phyloP scores from a whole-genome alignment of 2,329 filamentous ascomycete genomes.

The Alternaria metachromatica region DNA sequence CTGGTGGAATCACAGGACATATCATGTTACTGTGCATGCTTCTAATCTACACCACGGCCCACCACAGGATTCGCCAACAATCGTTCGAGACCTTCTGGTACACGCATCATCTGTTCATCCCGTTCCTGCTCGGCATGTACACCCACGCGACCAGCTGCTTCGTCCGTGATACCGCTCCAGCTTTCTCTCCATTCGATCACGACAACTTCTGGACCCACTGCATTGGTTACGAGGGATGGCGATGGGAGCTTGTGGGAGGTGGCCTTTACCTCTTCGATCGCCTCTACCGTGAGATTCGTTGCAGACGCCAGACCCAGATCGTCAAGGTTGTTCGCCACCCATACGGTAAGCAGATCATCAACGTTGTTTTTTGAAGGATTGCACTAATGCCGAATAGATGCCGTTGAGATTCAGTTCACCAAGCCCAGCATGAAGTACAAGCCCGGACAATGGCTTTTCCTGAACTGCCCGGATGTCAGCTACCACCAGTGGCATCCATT shows the following conservation, averaged over 20 bases:
- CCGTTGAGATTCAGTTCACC: constrained; percentile 94
- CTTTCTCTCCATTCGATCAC: constrained; percentile 84
- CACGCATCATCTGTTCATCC: constrained; percentile 97
- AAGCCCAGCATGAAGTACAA: constrained; percentile 99
- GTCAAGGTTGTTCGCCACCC: constrained; percentile 94
- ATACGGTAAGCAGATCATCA: constrained; percentile 68
- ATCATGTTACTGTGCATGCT: constrained; percentile 99
- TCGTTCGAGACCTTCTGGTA: constrained; percentile 99
- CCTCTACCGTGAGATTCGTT: constrained; percentile 87
- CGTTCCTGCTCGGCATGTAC: constrained; percentile 91
- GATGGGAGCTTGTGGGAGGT: constrained; percentile 91
- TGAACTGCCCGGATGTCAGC: constrained; percentile 89
- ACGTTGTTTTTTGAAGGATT: not conserved
- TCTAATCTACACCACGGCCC: constrained; percentile 95
- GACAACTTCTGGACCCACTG: constrained; percentile 88
- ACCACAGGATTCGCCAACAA: constrained; percentile 92
- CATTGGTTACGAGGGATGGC: constrained; percentile 93
- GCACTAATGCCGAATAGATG: constrained; percentile 64
- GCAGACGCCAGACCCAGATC: constrained; percentile 83
- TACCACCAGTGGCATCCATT: constrained; percentile 97
- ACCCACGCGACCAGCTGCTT: constrained; percentile 97
- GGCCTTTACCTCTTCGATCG: constrained; percentile 86
- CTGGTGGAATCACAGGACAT: constrained; percentile 93
- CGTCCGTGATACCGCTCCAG: constrained; percentile 77
- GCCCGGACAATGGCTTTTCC: constrained; percentile 96